Conservation (phyloP, 129 eudicot species). For the Cynara cardunculus region DNA sequence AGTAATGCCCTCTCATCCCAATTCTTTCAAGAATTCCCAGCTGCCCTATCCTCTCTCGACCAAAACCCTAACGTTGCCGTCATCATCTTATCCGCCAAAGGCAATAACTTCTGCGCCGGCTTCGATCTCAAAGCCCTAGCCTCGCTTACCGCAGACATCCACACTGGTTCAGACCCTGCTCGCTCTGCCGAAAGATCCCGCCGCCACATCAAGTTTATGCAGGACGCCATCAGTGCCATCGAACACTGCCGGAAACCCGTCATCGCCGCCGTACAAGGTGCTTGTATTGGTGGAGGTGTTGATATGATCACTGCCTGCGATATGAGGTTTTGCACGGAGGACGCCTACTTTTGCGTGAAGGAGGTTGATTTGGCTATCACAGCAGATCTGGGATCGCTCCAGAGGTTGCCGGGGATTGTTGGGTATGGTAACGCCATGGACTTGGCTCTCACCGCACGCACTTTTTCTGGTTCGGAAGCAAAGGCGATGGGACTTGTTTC, state of each 20-base stretch:
- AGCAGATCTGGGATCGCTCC: constrained; percentile 91
- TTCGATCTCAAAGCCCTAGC: constrained; percentile 56
- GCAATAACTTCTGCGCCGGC: constrained; percentile 78
- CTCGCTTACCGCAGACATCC: background rate
- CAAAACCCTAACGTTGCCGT: constrained; percentile 56
- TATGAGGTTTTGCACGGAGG: constrained; percentile 52
- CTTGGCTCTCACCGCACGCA: constrained; percentile 71
- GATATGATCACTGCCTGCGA: constrained; percentile 84
- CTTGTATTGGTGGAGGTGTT: constrained; percentile 78
- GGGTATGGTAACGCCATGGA: constrained; percentile 89
- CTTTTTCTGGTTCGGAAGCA: constrained; percentile 62
- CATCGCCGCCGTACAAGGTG: constrained; percentile 69
- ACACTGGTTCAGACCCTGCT: constrained; percentile 31
- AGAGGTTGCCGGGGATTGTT: constrained; percentile 76
- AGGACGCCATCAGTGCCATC: constrained; percentile 59
- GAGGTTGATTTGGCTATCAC: constrained; percentile 85
- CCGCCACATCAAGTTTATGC: constrained; percentile 48
- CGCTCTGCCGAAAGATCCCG: constrained; percentile 47
- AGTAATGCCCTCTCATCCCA: constrained; percentile 53
- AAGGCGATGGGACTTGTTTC: constrained; percentile 69
- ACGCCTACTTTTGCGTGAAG: constrained; percentile 70
- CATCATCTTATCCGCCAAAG: constrained; percentile 59
- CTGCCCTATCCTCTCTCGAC: constrained; percentile 66
- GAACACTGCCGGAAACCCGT: constrained; percentile 91
- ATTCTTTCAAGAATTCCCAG: constrained; percentile 67